Base-by-base conservation (phyloP, 371 early-diverging fungal species). In the Lichtheimia ornata region DNA sequence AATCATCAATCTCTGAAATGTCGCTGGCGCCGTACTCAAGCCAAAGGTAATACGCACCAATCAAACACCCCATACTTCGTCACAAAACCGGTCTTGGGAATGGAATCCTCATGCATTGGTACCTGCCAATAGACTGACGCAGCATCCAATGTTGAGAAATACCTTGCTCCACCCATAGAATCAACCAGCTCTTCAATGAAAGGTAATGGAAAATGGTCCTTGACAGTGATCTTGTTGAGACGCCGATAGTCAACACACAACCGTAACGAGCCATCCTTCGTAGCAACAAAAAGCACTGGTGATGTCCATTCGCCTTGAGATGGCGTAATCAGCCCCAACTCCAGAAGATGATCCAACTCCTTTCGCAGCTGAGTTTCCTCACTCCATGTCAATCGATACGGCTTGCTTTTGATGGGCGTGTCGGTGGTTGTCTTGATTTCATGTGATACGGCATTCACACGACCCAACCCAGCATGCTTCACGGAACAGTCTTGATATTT, bases 21-120 rank as follows among this genome's bases (percentile, higher is more conserved):
- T 74, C 0, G 73, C 73, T 84, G 1, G 82, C 14, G 56, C 4
- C 64, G 62, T 27, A 60, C 67, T 73, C 9, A 83, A 5, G 6
- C 84, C 82, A 50, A 88, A 0, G 83, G 82, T 57, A 86, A 64
- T 0, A 79, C 78, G 4, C 69, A 51, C 41, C 64, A 86, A 60
- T 84, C 68, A 49, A 51, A 86, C 5, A 71, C 72, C 0, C 83
- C 79, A 58, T 73, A 71, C 0, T 63, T 30, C 12, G 69, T 69
- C 3, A 70, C 55, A 50, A 83, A 83, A 0, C 77, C 81, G 1
- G 81, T 76, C 41, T 76, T 70, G 30, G 72, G 41, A 2, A 52
- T 59, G 13, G 69, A 63, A 4, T 42, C 53, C 2, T 43, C 43
- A 9, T 40, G 42, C 18, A 56, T 58, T 0, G 55, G 61, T 9